phyloP scores from a whole-genome alignment of 139 green algal species.

The Tetradesmus obliquus region DNA sequence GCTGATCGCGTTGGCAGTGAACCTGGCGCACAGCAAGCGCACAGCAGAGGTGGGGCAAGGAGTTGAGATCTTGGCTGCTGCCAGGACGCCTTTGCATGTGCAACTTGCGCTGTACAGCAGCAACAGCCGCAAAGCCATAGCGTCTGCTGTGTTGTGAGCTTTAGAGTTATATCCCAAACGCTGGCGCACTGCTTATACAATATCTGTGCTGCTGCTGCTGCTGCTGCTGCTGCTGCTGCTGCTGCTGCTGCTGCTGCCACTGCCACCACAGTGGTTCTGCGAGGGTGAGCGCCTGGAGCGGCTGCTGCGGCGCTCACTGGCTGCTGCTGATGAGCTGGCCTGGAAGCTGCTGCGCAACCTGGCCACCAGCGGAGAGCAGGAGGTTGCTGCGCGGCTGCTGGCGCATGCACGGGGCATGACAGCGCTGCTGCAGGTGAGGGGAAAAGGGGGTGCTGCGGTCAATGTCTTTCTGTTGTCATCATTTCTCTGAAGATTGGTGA shows the following conservation, averaged over 20 bases:
- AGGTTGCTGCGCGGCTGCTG: slow-evolving; percentile 57
- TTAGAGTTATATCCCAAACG: too few species aligned
- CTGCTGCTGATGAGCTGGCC: slow-evolving; percentile 74
- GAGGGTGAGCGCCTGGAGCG: slow-evolving; percentile 73
- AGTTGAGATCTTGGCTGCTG: not conserved
- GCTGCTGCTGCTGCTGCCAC: not conserved
- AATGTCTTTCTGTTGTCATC: not conserved
- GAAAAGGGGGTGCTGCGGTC: not conserved
- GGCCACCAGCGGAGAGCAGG: slow-evolving; percentile 37
- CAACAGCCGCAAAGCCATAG: too few species aligned
- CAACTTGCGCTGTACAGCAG: too few species aligned
- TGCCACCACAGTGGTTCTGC: slow-evolving; percentile 63
- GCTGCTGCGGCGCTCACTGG: slow-evolving; percentile 68
- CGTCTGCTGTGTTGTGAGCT: too few species aligned
- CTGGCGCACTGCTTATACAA: too few species aligned
- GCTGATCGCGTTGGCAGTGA: slow-evolving; percentile 88
- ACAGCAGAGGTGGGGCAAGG: slow-evolving; percentile 73
- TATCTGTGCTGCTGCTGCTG: not conserved
- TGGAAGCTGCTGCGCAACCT: slow-evolving; percentile 87
- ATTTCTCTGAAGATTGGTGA: too few species aligned
- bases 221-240: not conserved
- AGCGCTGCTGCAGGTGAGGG: slow-evolving; percentile 64
- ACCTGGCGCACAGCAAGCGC: slow-evolving; percentile 80
- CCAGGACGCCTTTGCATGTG: not conserved
- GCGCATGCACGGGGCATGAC: slow-evolving; percentile 75